phyloP scores from a whole-genome alignment of 2,329 filamentous ascomycete genomes.

The Diplodia scrobiculata region DNA sequence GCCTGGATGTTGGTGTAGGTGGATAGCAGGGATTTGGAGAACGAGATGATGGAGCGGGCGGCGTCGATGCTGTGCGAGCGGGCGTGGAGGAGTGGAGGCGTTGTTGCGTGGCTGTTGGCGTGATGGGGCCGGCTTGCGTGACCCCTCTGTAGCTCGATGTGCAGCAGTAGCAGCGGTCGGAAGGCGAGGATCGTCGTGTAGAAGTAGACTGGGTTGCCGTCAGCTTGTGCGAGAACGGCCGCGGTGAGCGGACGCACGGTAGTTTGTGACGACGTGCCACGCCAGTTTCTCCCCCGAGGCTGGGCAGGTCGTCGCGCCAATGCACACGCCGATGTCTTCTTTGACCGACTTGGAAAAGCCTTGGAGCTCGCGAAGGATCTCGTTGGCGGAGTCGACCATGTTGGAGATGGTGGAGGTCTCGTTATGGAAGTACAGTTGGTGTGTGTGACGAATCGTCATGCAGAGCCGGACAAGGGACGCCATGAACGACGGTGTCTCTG shows the following conservation, averaged over 20 bases:
- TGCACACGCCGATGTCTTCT: not conserved
- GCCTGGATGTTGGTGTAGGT: not conserved
- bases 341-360: not conserved
- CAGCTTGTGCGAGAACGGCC: not conserved
- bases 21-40: not conserved
- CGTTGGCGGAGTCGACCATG: not conserved
- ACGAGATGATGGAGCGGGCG: not conserved
- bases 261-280: not conserved
- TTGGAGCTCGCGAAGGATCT: not conserved
- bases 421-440: conserved; percentile 2
- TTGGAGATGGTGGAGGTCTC: not conserved
- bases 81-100: not conserved
- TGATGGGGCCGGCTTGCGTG: not conserved
- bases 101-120: too few species aligned
- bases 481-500: not conserved
- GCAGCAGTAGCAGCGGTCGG: conserved; percentile 3
- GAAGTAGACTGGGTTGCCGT: not conserved
- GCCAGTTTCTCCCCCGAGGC: not conserved
- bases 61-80: not conserved
- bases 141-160: not conserved
- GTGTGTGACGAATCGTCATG: not conserved
- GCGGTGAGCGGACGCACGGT: not conserved
- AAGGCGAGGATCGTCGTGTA: conserved; percentile 16
- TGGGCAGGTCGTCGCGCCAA: not conserved
- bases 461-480: conserved; percentile 1